Evolutionary conservation across 2,329 filamentous ascomycete genomes (phyloP), one percentile per base, ranked within the genome.

Genomic region (Westerdykella aurantiaca): DNA sequence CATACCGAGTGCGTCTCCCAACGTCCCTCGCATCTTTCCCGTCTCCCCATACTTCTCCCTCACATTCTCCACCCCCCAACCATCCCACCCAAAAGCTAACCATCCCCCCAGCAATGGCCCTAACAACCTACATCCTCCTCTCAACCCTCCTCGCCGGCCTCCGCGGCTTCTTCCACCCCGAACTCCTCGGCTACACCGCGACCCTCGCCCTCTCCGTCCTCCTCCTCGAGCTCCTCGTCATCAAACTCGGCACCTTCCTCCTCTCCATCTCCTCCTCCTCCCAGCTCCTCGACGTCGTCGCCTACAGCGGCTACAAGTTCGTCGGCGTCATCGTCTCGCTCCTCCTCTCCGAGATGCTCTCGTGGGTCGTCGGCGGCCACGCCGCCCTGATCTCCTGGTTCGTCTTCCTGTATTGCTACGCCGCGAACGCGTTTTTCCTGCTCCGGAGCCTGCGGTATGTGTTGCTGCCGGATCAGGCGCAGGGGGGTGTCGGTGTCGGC

Each of bases 251-350:
- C 41, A 94, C 88, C 67, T 98, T 97, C 64, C 82, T 98, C 43
- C 72, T 98, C 40, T 89, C 82, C 70, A 97, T 98, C 68, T 94
- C 83, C 57, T 95, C 93, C 64, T 88, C 95, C 55, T 93, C 86
- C 13, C 93, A 97, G 66, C 79, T 97, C 41, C 80, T 97, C 46
- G 93, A 98, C 60, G 72, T 98, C 40, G 85, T 98, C 42, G 94
- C 94, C 5, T 98, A 98, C 71, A 91, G 86, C 2, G 94, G 94
- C 16, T 98, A 98, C 73, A 98, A 98, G 69, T 98, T 98, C 61
- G 91, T 98, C 22, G 93, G 91, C 25, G 89, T 96, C 55, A 98
- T 98, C 48, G 78, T 87, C 39, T 96, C 90, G 0, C 81, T 97
- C 49, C 78, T 86, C 11, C 72, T 91, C 14, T 83, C 87, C 13